Evolutionary conservation across 768 basidiomycete species (phyloP).

Genomic region (Panaeolus cyanescens): DNA sequence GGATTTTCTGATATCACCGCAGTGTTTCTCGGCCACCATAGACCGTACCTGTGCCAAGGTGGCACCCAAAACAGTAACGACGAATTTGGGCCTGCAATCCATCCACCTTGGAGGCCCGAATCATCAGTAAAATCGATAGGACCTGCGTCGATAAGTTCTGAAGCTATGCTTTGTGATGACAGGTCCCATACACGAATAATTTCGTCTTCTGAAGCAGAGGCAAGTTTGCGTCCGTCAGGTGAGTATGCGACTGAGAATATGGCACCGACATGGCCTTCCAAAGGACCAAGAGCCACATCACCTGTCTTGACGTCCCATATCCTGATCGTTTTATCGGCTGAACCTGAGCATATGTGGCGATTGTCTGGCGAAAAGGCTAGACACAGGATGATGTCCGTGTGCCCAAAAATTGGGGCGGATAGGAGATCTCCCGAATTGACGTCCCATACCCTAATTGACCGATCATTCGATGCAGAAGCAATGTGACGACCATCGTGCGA

Average conservation of each 20-base stretch:
- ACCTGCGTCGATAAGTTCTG: not conserved
- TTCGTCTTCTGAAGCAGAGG: constrained; percentile 7
- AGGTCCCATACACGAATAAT: not conserved
- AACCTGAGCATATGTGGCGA: constrained; percentile 21
- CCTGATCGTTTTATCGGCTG: constrained; percentile 23
- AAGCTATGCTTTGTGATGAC: not conserved
- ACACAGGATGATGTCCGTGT: constrained; percentile 10
- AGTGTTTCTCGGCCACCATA: constrained; percentile 16
- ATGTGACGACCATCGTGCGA: constrained; percentile 41
- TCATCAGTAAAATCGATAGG: not conserved
- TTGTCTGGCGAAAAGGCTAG: constrained; percentile 23
- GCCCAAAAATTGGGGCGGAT: constrained; percentile 8
- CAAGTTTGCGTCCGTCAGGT: constrained; percentile 10
- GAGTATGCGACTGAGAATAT: constrained; percentile 15
- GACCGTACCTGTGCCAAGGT: constrained; percentile 13
- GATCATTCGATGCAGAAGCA: constrained; percentile 27
- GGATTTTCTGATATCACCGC: constrained; percentile 13
- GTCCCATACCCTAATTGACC: constrained; percentile 31
- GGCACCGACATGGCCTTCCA: constrained; percentile 15
- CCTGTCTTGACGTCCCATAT: constrained; percentile 24
- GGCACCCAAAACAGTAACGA: constrained; percentile 18
- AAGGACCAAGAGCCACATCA: not conserved
- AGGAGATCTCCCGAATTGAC: constrained; percentile 14
- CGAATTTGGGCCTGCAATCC: not conserved
- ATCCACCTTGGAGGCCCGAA: not conserved